Evolutionary conservation across 176 grass and related monocot genomes (phyloP), one percentile per base, ranked within the genome.

Genomic region (Oryza australiensis): DNA sequence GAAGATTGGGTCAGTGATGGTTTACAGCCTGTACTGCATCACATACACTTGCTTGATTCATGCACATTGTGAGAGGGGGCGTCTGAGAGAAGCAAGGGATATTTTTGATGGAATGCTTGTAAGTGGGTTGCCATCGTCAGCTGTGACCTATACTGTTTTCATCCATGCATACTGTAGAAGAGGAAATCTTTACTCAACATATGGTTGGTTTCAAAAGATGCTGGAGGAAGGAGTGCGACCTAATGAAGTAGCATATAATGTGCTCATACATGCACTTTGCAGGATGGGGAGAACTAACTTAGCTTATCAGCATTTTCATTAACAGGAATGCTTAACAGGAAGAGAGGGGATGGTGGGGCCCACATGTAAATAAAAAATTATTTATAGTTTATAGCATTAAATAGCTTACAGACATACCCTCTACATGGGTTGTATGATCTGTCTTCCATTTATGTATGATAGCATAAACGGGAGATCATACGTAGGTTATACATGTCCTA

Each of bases 21-120:
- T 76, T 84, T 94, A 72, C 41, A 79, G 34, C 72, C 89, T 82
- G 72, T n/a, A 90, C 72, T 86, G 89, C 86, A 48, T 89, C 33
- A 97, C 94, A 45, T 97, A 86, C 81, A 91, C 89, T 84, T 88
- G 82, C 42, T 84, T 97, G 75, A 90, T 97, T 87, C 89, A 91
- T 81, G 89, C 72, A 3, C 79, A 90, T 72, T 94, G 91, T 76
- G 68, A 81, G 22, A 91, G 72, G 55, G 88, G 82, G 13, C 40
- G n/a, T 66, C 62, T 97, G 75, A 87, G 49, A 59, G 72, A 94
- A 80, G 91, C 89, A 85, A 88, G 16, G 67, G 51, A 88, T 48
- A 76, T 86, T 82, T 91, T 92, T 82, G 7, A 90, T 86, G 28
- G 6, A 64, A 94, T 92, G 89, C 30, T 90, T 74, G 74, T 33